Evolutionary conservation across 228 moss, liverwort and hornwort genomes (phyloP).

Genomic region (Sphagnum fallax): DNA sequence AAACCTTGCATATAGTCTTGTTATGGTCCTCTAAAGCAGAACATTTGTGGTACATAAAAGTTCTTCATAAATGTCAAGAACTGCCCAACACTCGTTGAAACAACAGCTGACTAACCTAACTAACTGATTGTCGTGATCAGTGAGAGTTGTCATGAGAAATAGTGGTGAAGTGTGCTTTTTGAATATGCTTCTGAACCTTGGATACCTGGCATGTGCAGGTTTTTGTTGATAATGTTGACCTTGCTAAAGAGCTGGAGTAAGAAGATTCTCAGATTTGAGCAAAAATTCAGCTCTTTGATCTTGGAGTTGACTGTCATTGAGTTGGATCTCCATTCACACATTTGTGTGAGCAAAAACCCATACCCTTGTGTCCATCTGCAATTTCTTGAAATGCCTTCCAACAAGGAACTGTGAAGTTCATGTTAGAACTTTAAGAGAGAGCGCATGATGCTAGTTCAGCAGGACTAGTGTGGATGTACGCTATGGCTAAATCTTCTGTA

Average conservation of each 20-base stretch:
- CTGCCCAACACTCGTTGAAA: not conserved
- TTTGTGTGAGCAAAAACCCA: too few relatives aligned
- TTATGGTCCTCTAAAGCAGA: not conserved
- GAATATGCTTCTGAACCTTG: not conserved
- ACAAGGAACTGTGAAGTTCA: too few relatives aligned
- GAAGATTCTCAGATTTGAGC: not conserved
- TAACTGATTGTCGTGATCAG: not conserved
- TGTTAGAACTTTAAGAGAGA: too few relatives aligned
- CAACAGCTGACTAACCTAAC: not conserved
- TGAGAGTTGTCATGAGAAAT: not conserved
- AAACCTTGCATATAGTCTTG: too few relatives aligned
- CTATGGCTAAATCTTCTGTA: too few relatives aligned
- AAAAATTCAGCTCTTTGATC: too few relatives aligned
- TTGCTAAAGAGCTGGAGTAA: conserved; percentile 50
- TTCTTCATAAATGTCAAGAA: not conserved
- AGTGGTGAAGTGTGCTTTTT: not conserved
- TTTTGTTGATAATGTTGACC: conserved; percentile 65
- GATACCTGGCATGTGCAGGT: conserved; percentile 26
- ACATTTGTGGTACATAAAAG: not conserved
- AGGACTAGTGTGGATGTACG: too few relatives aligned
- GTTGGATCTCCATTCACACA: too few relatives aligned
- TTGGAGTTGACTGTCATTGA: too few relatives aligned
- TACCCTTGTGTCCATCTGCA: too few relatives aligned
- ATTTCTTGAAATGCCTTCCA: too few relatives aligned
- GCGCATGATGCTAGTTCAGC: too few relatives aligned